These are phyloP conservation scores for Naganishia onofrii DNA, from an alignment of 768 basidiomycete genomes.

Conservation along the genomic window DNA sequence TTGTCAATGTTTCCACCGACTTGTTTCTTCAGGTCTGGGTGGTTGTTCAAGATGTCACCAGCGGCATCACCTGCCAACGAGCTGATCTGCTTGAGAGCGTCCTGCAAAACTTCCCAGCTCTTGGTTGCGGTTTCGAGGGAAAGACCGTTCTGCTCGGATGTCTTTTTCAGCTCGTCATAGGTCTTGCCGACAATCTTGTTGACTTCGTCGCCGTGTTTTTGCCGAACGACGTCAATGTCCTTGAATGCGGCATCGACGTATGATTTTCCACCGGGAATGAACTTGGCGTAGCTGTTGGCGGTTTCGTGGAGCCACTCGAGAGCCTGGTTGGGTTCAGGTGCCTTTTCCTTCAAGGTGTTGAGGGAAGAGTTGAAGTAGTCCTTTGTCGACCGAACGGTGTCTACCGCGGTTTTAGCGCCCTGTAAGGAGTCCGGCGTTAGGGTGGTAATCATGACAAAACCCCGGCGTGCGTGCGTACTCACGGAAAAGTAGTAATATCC, in stretches of 20 bases:
- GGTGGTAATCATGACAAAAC: too few species aligned
- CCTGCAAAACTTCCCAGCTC: conserved; percentile 27
- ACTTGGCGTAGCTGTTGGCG: conserved; percentile 24
- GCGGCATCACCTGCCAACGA: conserved; percentile 29
- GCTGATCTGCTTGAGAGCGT: conserved; percentile 27
- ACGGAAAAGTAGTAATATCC: conserved; percentile 31
- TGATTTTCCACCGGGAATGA: conserved; percentile 26
- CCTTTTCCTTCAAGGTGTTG: conserved; percentile 25
- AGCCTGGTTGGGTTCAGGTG: conserved; percentile 30
- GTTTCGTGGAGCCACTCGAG: conserved; percentile 19
- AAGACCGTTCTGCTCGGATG: conserved; percentile 27
- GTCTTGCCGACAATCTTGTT: conserved; percentile 29
- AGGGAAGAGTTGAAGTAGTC: conserved; percentile 28
- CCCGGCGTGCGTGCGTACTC: conserved; percentile 23
- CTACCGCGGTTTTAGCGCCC: conserved; percentile 29
- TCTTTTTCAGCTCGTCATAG: conserved; percentile 23
- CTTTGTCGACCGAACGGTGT: conserved; percentile 25
- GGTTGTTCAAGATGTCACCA: conserved; percentile 23
- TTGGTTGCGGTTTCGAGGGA: conserved; percentile 27
- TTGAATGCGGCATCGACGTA: conserved; percentile 29
- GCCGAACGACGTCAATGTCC: conserved; percentile 28
- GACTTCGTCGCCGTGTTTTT: conserved; percentile 31
- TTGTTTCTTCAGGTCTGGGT: conserved; percentile 27
- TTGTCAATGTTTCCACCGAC: conserved; percentile 28
- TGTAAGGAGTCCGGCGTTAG: background rate